A percentile compares a stretch with the other conserved stretches of the same genome.
phyloP scores from a whole-genome alignment of 2,329 filamentous ascomycete genomes.

The Teratosphaeria viscida region DNA sequence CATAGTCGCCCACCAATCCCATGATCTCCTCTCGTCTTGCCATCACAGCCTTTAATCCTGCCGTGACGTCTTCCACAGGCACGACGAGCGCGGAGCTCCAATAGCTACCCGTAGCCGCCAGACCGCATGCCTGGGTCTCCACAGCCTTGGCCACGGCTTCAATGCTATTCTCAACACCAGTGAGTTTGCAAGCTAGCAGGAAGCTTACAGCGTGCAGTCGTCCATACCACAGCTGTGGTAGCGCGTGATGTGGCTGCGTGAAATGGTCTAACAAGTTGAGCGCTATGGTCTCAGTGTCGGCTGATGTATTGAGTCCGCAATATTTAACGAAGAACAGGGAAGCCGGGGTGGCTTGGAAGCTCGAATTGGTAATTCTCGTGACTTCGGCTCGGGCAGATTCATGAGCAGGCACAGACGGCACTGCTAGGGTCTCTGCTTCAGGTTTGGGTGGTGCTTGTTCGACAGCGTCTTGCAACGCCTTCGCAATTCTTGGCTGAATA shows the following conservation, averaged over 20 bases:
- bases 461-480: background rate
- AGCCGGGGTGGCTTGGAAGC: background rate
- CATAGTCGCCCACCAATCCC: background rate
- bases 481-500: background rate
- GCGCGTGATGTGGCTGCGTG: background rate
- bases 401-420: background rate
- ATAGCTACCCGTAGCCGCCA: background rate
- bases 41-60: background rate
- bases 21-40: background rate
- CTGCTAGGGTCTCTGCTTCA: background rate
- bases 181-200: constrained; percentile 4
- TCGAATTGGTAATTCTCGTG: background rate
- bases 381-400: background rate
- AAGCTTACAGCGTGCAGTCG: constrained; percentile 4
- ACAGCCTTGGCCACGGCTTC: constrained; percentile 2
- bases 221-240: background rate
- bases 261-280: constrained; percentile 7
- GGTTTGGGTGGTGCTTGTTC: background rate
- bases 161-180: constrained; percentile 3
- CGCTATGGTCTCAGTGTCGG: constrained; percentile 5
- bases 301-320: background rate
- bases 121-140: background rate
- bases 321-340: constrained; percentile 2
- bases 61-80: background rate
- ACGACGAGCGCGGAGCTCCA: background rate